Base-by-base conservation (phyloP, 2,329 filamentous ascomycete genomes). In the Penicillium sp. region DNA sequence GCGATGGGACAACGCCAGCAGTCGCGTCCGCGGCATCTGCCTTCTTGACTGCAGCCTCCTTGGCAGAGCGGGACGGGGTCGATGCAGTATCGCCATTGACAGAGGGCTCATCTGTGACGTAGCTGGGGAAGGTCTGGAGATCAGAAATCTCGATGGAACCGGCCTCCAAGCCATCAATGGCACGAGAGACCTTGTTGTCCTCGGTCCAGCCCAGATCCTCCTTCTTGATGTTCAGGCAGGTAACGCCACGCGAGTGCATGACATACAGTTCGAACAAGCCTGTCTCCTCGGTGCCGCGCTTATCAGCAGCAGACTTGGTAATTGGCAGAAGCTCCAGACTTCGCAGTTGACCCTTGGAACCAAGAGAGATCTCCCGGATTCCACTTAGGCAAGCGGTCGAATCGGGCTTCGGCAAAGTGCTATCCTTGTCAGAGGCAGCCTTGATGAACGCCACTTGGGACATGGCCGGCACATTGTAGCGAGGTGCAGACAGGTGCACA, bases 211-310 rank as follows among this genome's bases (percentile, higher is more conserved):
- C 95, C 52, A 99, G 83, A 77, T 98, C 94, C 55, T 89, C 87
- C 74, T 94, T 92, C 75, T 90, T 94, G 75, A 99, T 87, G 65
- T 88, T 88, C 56, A 98, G 76, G 70, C 91, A 94, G 19, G 93
- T 93, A n/a, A 98, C 93, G 63, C 95, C 95, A 79, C 93, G 96
- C 11, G 95, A 97, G 77, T 99, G 94, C 89, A 97, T 96, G 35
- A 92, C 90, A 75, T 99, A 99, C 10, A 99, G 84, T 80, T 99
- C 95, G 71, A 99, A 98, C 14, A 97, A 80, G 0, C 89, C 87
- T 16, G 87, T 86, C 65, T 95, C 90, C 25, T 89, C 88, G 1
- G 81, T 78, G 22, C 82, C 82, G 42, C 86, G 85, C 61, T 87
- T 83, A 6, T 83, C 79, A 14, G 72, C 75, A 10, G 68, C 74